Conservation (phyloP, 2,329 filamentous ascomycete species). For the Cladosporium halotolerans region DNA sequence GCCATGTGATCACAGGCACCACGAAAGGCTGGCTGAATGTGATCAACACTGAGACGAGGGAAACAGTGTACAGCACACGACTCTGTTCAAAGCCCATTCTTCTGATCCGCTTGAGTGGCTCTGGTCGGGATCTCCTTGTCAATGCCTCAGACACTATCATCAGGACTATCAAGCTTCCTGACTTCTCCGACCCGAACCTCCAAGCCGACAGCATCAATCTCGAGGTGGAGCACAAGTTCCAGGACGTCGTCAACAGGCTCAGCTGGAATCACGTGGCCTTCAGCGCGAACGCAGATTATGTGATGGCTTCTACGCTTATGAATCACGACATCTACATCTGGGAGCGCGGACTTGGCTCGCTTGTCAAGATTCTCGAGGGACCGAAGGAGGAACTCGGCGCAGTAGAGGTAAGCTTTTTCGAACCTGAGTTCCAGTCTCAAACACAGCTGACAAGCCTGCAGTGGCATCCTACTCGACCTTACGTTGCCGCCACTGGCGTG, state of each 20-base stretch:
- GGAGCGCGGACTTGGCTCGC: slow-evolving; percentile 87
- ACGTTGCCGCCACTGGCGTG: slow-evolving; percentile 84
- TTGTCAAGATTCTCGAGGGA: slow-evolving; percentile 94
- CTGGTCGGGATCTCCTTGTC: slow-evolving; percentile 80
- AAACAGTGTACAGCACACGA: slow-evolving; percentile 83
- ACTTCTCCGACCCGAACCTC: slow-evolving; percentile 57
- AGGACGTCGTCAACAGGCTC: slow-evolving; percentile 90
- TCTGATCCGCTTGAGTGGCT: slow-evolving; percentile 73
- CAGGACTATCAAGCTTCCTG: slow-evolving; percentile 82
- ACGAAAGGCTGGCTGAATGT: slow-evolving; percentile 96
- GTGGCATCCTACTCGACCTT: slow-evolving; percentile 85
- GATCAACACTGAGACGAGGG: slow-evolving; percentile 72
- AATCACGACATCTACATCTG: slow-evolving; percentile 98
- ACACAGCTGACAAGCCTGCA: slow-evolving; percentile 11
- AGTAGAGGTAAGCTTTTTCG: slow-evolving; percentile 52
- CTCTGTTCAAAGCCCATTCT: slow-evolving; percentile 84
- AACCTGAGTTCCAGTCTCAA: background rate
- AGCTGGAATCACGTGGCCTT: slow-evolving; percentile 98
- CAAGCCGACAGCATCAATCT: slow-evolving; percentile 82
- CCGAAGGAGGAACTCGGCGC: slow-evolving; percentile 94
- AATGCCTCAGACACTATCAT: slow-evolving; percentile 95
- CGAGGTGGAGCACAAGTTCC: slow-evolving; percentile 94
- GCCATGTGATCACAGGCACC: slow-evolving; percentile 86
- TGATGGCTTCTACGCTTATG: slow-evolving; percentile 93
- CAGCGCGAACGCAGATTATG: slow-evolving; percentile 88